Evolutionary conservation across 2,329 filamentous ascomycete species (phyloP), one percentile per base, ranked within the genome.

Genomic region (Arthrobotrys sinensis): DNA sequence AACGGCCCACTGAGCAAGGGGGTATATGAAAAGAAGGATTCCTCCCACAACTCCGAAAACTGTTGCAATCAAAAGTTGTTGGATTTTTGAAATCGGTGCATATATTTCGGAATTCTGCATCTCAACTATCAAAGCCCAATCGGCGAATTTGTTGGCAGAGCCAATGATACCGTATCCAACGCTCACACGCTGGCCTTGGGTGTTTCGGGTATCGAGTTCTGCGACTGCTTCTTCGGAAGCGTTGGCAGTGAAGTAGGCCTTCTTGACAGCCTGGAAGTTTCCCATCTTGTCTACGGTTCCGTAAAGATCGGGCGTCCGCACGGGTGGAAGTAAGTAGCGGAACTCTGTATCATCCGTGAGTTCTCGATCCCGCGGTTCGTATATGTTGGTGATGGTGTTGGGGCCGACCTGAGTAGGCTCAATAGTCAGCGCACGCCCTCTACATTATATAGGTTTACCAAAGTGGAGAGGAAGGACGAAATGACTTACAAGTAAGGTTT

Each of bases 91-190:
- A 72, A 97, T 94, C 0, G 94, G 92, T 6, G 87, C 86, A 85
- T 92, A 94, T 0, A 94, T 93, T 84, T 97, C 94, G 21, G 83
- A 83, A 79, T 90, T 89, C 1, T 89, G 86, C 83, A 96, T 91
- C 83, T 97, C 94, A 0, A 97, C 89, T 1, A 97, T 82, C 2
- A 97, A 85, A 4, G 92, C 90, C 94, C 94, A 97, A 82, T 95
- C 89, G 6, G 92, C 92, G 65, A 96, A 85, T 11, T 79, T 76
- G 69, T 50, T 65, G 0, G 85, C 83, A 4, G 88, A 93, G 66
- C 89, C 87, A 0, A 92, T 90, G 10, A 91, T 87, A 6, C 93
- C 92, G 82, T 90, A 95, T 21, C 94, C 94, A n/a, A 94, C 91
- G 10, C 93, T 91, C 0, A 97, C 93, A 3, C 85, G 83, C 8